phyloP scores from a whole-genome alignment of 805 yeast genomes.

The Lipomyces spencermartinsiae region DNA sequence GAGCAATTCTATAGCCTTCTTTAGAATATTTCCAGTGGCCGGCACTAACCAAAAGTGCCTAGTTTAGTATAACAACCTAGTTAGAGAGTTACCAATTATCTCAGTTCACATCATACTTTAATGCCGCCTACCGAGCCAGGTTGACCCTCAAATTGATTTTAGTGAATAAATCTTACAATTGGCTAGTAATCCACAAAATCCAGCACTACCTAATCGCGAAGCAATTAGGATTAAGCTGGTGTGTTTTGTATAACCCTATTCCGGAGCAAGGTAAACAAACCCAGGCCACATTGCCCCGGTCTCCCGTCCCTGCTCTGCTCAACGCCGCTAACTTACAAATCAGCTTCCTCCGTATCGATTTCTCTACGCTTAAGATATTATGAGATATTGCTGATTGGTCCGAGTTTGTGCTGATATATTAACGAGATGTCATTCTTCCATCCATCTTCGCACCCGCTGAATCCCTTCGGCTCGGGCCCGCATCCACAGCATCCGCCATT shows the following conservation, averaged over 20 bases:
- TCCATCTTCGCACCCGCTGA: constrained; percentile 32
- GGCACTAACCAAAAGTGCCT: neutral
- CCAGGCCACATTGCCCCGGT: neutral
- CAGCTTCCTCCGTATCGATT: neutral
- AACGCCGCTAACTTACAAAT: neutral
- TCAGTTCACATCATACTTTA: neutral
- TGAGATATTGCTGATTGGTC: neutral
- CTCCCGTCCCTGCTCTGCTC: neutral
- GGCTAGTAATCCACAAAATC: too few species aligned
- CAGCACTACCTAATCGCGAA: too few species aligned
- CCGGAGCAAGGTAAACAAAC: neutral
- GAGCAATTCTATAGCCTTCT: too few species aligned
- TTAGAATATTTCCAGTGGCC: too few species aligned
- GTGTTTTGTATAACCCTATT: neutral
- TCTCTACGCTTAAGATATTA: neutral
- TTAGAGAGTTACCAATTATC: neutral
- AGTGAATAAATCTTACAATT: too few species aligned
- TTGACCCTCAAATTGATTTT: constrained; percentile 2
- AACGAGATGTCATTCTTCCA: constrained; percentile 31
- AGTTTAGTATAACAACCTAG: too few species aligned
- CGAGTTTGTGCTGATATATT: neutral
- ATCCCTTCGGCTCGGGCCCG: constrained; percentile 28
- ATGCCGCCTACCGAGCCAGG: neutral
- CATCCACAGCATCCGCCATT: constrained; percentile 12
- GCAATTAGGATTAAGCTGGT: neutral